Conservation (phyloP, 768 basidiomycete genomes). For the Suillus cothurnatus region DNA sequence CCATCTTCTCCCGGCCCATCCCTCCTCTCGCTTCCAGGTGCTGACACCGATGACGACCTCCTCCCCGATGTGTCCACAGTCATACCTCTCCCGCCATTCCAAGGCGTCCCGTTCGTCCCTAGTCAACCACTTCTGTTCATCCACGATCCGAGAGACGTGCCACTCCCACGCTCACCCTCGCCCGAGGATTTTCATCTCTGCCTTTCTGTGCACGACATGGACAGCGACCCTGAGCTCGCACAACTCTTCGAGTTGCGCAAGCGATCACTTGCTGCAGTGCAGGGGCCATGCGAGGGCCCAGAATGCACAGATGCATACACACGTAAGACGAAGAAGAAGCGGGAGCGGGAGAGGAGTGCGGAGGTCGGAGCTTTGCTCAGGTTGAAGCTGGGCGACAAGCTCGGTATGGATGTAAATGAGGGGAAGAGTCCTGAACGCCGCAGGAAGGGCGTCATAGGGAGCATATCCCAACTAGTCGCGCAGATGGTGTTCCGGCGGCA, state of each 20-base stretch:
- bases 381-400: constrained; percentile 47
- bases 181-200: constrained; percentile 44
- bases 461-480: constrained; percentile 45
- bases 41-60: constrained; percentile 44
- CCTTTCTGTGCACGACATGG: constrained; percentile 32
- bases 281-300: constrained; percentile 36
- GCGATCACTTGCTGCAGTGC: constrained; percentile 36
- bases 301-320: constrained; percentile 33
- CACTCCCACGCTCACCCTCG: constrained; percentile 43
- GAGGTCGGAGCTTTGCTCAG: constrained; percentile 59
- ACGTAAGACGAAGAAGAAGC: constrained; percentile 43
- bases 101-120: constrained; percentile 13
- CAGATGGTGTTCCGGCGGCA: constrained; percentile 49
- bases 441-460: constrained; percentile 28
- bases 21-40: constrained; percentile 44
- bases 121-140: constrained; percentile 42
- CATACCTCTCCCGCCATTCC: neutral
- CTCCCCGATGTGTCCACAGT: constrained; percentile 30
- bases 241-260: constrained; percentile 44
- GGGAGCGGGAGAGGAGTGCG: constrained; percentile 54
- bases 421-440: constrained; percentile 27
- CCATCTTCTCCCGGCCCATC: constrained; percentile 23
- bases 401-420: constrained; percentile 25
- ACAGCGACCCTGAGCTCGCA: constrained; percentile 39
- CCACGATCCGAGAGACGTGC: constrained; percentile 42